These are phyloP conservation scores for Globisporangium sylvaticum DNA, from an alignment of 352 stramenopile species.

Conservation along the genomic window DNA sequence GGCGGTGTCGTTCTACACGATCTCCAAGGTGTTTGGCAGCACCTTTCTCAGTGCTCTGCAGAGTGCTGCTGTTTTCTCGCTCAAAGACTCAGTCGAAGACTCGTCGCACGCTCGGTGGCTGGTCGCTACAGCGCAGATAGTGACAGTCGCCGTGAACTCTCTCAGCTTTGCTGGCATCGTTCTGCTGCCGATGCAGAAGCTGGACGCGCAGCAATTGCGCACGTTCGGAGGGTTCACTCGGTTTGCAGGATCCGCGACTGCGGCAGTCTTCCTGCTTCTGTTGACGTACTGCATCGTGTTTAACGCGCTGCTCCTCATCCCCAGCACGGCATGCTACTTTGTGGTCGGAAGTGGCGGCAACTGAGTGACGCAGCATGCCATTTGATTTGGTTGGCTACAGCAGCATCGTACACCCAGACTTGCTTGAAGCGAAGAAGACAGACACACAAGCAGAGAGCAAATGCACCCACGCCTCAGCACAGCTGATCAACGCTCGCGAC, in stretches of 20 bases:
- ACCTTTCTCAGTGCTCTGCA: slow-evolving; percentile 15
- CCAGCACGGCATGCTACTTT: slow-evolving; percentile 8
- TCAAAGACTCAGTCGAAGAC: slow-evolving; percentile 4
- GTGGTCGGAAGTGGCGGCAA: neutral
- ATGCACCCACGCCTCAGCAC: neutral
- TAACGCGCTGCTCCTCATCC: slow-evolving; percentile 41
- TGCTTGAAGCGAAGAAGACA: neutral
- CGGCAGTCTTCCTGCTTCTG: slow-evolving; percentile 31
- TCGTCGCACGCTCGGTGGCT: slow-evolving; percentile 3
- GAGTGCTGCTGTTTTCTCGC: neutral
- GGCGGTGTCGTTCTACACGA: slow-evolving; percentile 16
- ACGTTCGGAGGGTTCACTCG: slow-evolving; percentile 49
- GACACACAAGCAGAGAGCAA: neutral
- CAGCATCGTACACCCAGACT: too few species aligned
- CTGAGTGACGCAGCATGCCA: neutral
- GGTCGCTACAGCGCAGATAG: slow-evolving; percentile 8
- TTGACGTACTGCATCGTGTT: slow-evolving; percentile 46
- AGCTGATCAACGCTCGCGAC: neutral
- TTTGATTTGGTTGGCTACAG: neutral
- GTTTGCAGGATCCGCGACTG: slow-evolving; percentile 28
- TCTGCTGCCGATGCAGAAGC: slow-evolving; percentile 34
- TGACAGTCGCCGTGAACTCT: slow-evolving; percentile 13
- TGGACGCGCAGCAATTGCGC: slow-evolving; percentile 40
- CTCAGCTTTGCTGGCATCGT: slow-evolving; percentile 14
- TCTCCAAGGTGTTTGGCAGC: slow-evolving; percentile 18